A percentile compares a stretch with the other conserved stretches of the same genome.
These are phyloP conservation scores for Golubevia sp. DNA, from an alignment of 1,284 basidiomycete genomes.

Conservation along the genomic window DNA sequence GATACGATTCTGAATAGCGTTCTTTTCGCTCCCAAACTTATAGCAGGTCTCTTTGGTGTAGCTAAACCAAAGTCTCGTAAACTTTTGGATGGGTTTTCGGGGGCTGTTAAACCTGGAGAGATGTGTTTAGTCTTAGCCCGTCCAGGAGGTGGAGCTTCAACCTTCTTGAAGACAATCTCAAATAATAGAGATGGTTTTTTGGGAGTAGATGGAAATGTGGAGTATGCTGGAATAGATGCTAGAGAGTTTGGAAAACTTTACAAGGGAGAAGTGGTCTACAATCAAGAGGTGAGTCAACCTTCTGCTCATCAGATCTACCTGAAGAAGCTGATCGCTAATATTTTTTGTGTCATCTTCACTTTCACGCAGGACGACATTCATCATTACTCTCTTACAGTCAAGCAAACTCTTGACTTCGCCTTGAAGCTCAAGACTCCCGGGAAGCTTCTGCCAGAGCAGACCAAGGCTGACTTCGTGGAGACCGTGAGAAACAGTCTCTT, in stretches of 20 bases:
- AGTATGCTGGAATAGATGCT: slow-evolving; percentile 67
- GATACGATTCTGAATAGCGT: background rate
- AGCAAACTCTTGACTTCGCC: slow-evolving; percentile 68
- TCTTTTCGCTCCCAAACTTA: background rate
- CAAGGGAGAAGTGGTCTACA: slow-evolving; percentile 84
- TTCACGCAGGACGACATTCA: slow-evolving; percentile 68
- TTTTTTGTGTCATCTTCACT: slow-evolving; percentile 5
- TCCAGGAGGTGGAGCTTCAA: slow-evolving; percentile 42
- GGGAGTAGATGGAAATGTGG: slow-evolving; percentile 65
- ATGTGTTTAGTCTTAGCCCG: slow-evolving; percentile 50
- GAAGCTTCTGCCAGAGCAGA: slow-evolving; percentile 65
- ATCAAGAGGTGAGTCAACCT: slow-evolving; percentile 64
- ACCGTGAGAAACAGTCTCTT: slow-evolving; percentile 67
- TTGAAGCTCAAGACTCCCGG: slow-evolving; percentile 67
- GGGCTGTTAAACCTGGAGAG: slow-evolving; percentile 42
- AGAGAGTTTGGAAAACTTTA: slow-evolving; percentile 65
- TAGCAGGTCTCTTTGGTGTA: background rate
- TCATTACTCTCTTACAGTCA: slow-evolving; percentile 69
- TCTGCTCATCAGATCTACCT: slow-evolving; percentile 1
- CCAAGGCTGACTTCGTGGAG: slow-evolving; percentile 65
- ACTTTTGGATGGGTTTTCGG: slow-evolving; percentile 14
- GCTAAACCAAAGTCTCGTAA: background rate
- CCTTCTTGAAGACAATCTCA: slow-evolving; percentile 52
- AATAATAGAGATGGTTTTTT: slow-evolving; percentile 51
- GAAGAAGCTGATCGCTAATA: background rate